Evolutionary conservation across 1,139 yeast species (phyloP), one percentile per base, ranked within the genome.

Genomic region (Geotrichum aggregatum): DNA sequence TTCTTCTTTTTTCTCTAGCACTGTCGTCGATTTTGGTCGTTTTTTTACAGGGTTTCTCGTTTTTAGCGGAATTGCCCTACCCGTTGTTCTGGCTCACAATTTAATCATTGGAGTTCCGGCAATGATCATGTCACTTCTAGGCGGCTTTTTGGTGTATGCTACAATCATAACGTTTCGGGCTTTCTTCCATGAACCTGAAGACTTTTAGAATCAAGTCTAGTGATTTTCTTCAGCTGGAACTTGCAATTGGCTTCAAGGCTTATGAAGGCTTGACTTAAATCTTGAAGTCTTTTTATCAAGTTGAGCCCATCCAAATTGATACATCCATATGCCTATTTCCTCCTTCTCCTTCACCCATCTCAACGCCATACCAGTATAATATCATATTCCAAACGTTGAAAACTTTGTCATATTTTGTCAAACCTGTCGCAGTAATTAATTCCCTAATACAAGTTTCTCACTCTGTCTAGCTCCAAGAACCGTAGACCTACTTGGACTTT

Each of bases 111-210:
- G 82, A 33, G 65, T 69, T 31, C 71, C 80, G 0, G 89, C 94
- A 6, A 75, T 76, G 71, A 61, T 76, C 35, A 76, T 87, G 72
- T 81, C 89, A 3, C 73, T 84, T 4, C 58, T 74, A 5, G 96
- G 95, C 1, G 95, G 95, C 1, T 59, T 72, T 1, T 71, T 86
- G 54, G 84, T 87, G 46, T 84, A 82, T 67, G 81, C 82, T 3
- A 83, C 95, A 0, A 86, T 87, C 39, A 79, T 83, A 58, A 76
- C 84, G 4, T 87, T 87, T 66, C 80, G 87, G 30, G 73, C 79
- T 56, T 84, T 82, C 64, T 87, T 87, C 67, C 86, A 83, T 58
- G 81, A 76, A 44, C 66, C 76, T 6, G 81, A 77, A 43, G 81
- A 78, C 58, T 71, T 68, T 56, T 72, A 62, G 8, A 42, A 3